Base-by-base conservation (phyloP, 176 grass and related monocot genomes). In the Triticum dicoccoides region DNA sequence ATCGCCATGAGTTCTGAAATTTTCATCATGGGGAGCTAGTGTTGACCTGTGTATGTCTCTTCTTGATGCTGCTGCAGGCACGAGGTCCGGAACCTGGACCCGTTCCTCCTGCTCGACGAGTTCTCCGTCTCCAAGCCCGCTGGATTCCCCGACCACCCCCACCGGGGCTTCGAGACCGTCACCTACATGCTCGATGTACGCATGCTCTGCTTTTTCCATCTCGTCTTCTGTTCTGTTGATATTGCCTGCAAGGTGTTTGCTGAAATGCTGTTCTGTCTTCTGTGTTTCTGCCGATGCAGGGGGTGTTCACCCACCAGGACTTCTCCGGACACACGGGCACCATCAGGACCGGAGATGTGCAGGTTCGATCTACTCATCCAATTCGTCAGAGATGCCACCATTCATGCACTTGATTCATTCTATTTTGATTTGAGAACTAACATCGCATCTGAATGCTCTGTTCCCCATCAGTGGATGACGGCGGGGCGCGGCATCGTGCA, bases 161-260 rank as follows among this genome's bases (percentile, higher is more conserved):
- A 96, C 87, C 84, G 94, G 75, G 92, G 94, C 37, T 96, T 96
- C 56, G 94, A 96, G 87, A 96, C 94, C 38, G 94, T 96, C 5
- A 96, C 94, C 77, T 96, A 96, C 85, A 96, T 96, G 94, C 82
- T 96, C 14, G 85, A 96, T 18, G 94, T 93, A 51, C 23, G 61
- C 2, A 1, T 64, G 1, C 6, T 12, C 35, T 7, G 6, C 3
- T 34, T 38, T 0, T 64, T 27, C 61, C 54, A 21, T 21, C 8
- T 68, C 27, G 8, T 18, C 0, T 3, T 4, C 25, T 11, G 0
- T 2, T 44, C 17, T 1, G 8, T 35, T 67, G 1, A 2, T 68
- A 0, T 12, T 47, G 32, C 1, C 5, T 11, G 1, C 21, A 58
- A 93, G 20, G 18, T 96, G 91, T 91, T 93, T 47, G 84, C 85